Evolutionary conservation across 2,329 filamentous ascomycete species (phyloP).

Genomic region (Corynespora cassiicola): DNA sequence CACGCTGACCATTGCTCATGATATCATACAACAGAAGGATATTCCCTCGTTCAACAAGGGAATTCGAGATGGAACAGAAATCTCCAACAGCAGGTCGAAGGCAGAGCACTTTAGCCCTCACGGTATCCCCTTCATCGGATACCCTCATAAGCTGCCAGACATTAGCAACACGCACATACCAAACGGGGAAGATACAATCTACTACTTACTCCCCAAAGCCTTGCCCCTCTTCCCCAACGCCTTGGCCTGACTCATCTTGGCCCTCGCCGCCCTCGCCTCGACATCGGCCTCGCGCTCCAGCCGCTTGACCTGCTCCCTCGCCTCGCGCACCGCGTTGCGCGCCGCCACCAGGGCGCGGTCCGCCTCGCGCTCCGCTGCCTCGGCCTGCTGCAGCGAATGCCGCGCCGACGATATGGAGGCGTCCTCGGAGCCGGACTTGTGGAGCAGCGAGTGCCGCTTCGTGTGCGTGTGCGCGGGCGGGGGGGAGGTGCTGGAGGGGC

Average conservation of each 20-base stretch:
- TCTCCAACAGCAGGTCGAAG: too few relatives aligned
- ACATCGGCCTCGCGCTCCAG: conserved; percentile 71
- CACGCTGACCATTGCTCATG: too few relatives aligned
- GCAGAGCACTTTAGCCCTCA: too few relatives aligned
- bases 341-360: conserved; percentile 68
- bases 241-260: too few relatives aligned
- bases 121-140: too few relatives aligned
- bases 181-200: too few relatives aligned
- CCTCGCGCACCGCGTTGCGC: conserved; percentile 65
- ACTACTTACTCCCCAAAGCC: conserved; percentile 72
- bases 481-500: conserved; percentile 29
- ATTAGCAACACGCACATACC: too few relatives aligned
- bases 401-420: conserved; percentile 67
- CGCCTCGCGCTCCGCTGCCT: conserved; percentile 69
- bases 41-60: too few relatives aligned
- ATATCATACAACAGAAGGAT: too few relatives aligned
- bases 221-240: conserved; percentile 74
- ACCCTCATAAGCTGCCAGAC: too few relatives aligned
- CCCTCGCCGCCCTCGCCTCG: too few relatives aligned
- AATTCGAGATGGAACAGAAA: too few relatives aligned
- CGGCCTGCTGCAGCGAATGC: conserved; percentile 67
- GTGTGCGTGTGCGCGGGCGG: conserved; percentile 27
- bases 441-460: conserved; percentile 46
- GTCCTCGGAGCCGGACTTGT: conserved; percentile 59
- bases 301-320: conserved; percentile 67